phyloP scores from a whole-genome alignment of 2,329 filamentous ascomycete genomes.

The Emericellopsis atlantica region DNA sequence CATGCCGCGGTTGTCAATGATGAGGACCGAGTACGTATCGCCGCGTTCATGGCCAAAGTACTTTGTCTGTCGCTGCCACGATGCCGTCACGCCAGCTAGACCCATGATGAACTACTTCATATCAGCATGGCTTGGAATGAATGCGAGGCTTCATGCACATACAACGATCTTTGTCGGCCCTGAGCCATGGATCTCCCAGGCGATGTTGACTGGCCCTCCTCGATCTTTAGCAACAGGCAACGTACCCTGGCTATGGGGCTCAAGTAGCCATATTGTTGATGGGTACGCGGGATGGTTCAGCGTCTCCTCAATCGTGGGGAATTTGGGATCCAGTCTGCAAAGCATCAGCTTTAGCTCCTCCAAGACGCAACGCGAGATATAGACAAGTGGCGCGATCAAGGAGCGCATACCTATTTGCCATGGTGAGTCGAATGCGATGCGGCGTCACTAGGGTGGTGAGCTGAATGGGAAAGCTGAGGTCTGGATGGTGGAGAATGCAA shows the following conservation, averaged over 20 bases:
- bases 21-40: slow-evolving; percentile 57
- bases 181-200: slow-evolving; percentile 69
- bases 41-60: slow-evolving; percentile 65
- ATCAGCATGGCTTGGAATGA: slow-evolving; percentile 1
- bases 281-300: slow-evolving; percentile 53
- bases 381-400: background rate
- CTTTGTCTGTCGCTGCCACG: slow-evolving; percentile 75
- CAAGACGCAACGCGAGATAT: background rate
- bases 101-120: slow-evolving; percentile 62
- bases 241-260: slow-evolving; percentile 49
- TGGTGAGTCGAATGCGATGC: background rate
- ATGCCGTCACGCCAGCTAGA: slow-evolving; percentile 52
- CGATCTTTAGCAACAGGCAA: slow-evolving; percentile 53
- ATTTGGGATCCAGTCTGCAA: slow-evolving; percentile 5
- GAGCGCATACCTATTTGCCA: background rate
- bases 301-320: slow-evolving; percentile 42
- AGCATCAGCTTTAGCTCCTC: background rate
- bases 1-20: slow-evolving; percentile 78
- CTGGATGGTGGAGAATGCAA: too few species aligned
- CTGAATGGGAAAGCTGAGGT: too few species aligned
- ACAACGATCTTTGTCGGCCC: slow-evolving; percentile 64
- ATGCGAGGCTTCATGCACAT: slow-evolving; percentile 21
- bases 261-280: slow-evolving; percentile 55
- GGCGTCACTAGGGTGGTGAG: background rate
- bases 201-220: slow-evolving; percentile 64